Evolutionary conservation across 768 basidiomycete species (phyloP), one percentile per base, ranked within the genome.

Genomic region (Leucocoprinus leucothites): DNA sequence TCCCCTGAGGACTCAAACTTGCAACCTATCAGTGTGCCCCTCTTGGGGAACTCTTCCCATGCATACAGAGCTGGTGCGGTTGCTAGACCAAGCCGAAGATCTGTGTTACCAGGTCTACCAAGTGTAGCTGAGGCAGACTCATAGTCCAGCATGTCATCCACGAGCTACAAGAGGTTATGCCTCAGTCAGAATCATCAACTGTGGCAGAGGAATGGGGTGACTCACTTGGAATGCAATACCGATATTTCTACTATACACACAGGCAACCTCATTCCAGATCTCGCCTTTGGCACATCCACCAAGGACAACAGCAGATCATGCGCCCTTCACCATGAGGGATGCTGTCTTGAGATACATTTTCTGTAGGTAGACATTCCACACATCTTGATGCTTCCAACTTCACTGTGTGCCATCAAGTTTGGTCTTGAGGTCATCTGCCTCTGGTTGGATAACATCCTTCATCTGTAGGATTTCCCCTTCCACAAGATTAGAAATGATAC

Each of bases 331-430:
- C 84, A 97, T 94, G 59, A 97, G 71, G 64, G 87, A 90, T 13
- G 94, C 95, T 14, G 94, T 94, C 72, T 97, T 97, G 59, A 97
- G 72, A 67, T 97, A 97, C 11, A 91, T 94, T 74, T 96, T 97
- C 63, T 89, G 84, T 65, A 98, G 78, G 70, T 98, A 98, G 11
- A 87, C 72, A 49, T 78, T 82, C 89, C 90, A 92, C 51, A 84
- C 82, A 14, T 75, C 73, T 46, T 67, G 62, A 19, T 67, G 56
- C 47, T 26, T 48, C 16, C 14, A 3, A 14, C 18, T 49, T 44
- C 38, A 13, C 16, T 72, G 72, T 45, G 62, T 63, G 14, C 63
- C 40, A 43, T 58, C 28, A 5, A 54, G 38, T 35, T 57, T 56
- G 9, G 53, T 59, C 47, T 45, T 58, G 1, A 56, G 61, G 44